Evolutionary conservation across 2,329 filamentous ascomycete species (phyloP).

Genomic region (Achaetomium macrosporum): DNA sequence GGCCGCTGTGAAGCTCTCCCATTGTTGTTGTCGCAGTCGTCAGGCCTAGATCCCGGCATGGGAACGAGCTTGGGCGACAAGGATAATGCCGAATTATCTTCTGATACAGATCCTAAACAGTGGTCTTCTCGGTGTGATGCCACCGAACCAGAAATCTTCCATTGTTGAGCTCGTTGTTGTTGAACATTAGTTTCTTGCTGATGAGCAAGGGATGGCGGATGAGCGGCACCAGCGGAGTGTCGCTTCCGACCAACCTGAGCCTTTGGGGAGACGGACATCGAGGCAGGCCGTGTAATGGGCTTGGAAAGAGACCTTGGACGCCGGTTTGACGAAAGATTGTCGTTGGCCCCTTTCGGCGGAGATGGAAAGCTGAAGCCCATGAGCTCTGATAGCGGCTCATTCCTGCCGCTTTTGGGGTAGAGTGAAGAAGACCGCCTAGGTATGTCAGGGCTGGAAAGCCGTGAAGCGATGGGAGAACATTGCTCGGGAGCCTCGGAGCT

Average conservation of each 20-base stretch:
- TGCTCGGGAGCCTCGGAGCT: background rate
- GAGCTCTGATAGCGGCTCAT: slow-evolving; percentile 16
- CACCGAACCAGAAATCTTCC: slow-evolving; percentile 1
- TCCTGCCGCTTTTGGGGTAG: background rate
- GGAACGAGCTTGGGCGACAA: slow-evolving; percentile 21
- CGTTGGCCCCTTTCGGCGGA: background rate
- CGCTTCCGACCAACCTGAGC: slow-evolving; percentile 15
- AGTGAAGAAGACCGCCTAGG: slow-evolving; percentile 20
- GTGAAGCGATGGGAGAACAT: slow-evolving; percentile 5
- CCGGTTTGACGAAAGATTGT: background rate
- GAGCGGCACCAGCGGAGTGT: slow-evolving; percentile 11
- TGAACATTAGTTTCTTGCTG: slow-evolving; percentile 8
- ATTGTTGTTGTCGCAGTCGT: background rate
- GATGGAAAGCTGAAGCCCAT: slow-evolving; percentile 22
- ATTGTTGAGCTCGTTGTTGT: slow-evolving; percentile 13
- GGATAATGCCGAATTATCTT: slow-evolving; percentile 13
- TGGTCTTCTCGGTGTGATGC: slow-evolving; percentile 1
- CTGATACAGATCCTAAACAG: background rate
- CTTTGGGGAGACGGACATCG: slow-evolving; percentile 19
- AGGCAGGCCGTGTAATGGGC: slow-evolving; percentile 9
- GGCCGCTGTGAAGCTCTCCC: background rate
- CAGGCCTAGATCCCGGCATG: slow-evolving; percentile 1
- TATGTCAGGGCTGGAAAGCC: slow-evolving; percentile 8
- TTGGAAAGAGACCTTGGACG: slow-evolving; percentile 16
- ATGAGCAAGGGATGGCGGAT: background rate